Evolutionary conservation across 2,329 filamentous ascomycete genomes (phyloP), one percentile per base, ranked within the genome.

Genomic region (Neospermospora avenae): DNA sequence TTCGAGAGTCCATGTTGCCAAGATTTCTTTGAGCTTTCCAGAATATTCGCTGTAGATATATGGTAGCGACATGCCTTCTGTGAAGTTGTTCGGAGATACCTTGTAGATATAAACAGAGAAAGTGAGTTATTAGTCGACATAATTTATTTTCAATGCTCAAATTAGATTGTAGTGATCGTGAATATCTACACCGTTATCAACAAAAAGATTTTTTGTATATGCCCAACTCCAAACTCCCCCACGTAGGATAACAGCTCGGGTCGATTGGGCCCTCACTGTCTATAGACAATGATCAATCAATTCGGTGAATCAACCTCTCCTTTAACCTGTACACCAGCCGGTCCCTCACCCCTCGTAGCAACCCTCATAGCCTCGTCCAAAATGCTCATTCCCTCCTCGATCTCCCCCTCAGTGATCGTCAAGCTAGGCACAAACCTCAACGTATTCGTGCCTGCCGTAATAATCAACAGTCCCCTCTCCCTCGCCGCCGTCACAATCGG

Each of bases 391-490:
- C 91, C 92, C 65, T 88, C 80, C 67, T 86, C 80, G 66, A 98
- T 95, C 81, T 97, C 90, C 25, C 83, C 84, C 67, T 91, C 86
- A 0, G 84, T 88, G 60, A 99, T 89, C 5, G 87, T 86, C 71
- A 99, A 77, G 62, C 91, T 89, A 34, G 95, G 95, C 59, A 98
- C 92, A 69, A 99, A 96, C 51, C 95, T 82, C 67, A 99, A 77
- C 8, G 93, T 97, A 72, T 98, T 96, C 31, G 87, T 92, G 1
- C 95, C 95, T 28, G 91, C 93, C 1, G 92, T 97, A 71, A 99
- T 97, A 61, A 99, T 81, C 61, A 99, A 75, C 70, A 99, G 74
- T 0, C 95, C 95, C 61, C 91, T 82, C 78, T 98, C 91, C 63
- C 95, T 81, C 18, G 93, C 92, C 11, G 92, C 93, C 65, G 88